Base-by-base conservation (phyloP, 192 early-diverging fungal species). In the Linnemannia hyalina region DNA sequence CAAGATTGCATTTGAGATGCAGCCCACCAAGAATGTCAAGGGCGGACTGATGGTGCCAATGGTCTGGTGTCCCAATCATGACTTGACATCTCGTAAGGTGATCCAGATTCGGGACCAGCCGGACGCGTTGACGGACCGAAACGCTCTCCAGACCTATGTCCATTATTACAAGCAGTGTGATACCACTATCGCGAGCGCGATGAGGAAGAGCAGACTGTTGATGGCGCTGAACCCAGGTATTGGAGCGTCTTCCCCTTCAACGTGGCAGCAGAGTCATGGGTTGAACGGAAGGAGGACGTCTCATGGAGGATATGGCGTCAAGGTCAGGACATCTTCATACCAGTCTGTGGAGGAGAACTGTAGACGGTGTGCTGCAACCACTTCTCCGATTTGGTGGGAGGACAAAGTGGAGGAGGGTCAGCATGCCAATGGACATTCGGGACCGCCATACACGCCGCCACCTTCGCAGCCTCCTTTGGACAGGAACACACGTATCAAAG, bases 301-400 rank as follows among this genome's bases (percentile, higher is more conserved):
- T 46, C 81, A 76, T 47, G 54, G 65, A 29, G 77, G 74, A 22
- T 70, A 78, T 16, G 81, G 70, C 42, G 47, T 68, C 35, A 84
- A 75, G 60, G 40, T 76, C 23, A 18, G 76, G n/a, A 74, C 79
- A 7, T 57, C 70, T 16, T 81, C 55, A 1, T 73, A 49, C 41
- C 55, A 57, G 22, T 35, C 52, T 1, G 29, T 54, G 29, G 80
- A 85, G 18, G 60, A 88, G 49, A 49, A 54, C 18, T 88, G 86
- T 40, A 76, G 23, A 22, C 57, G 13, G 42, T 91, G 90, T 54
- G 29, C 69, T 22, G 72, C 82, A 8, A 86, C 54, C 0, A 60
- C 69, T 36, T 89, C 90, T 5, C 88, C 90, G n/a, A 89, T 91
- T 46, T 91, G 90, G 90, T 91, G 90, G 90, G 77, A 87, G 54